Evolutionary conservation across 345 rosid species (phyloP).

Genomic region (Psidium guajava): DNA sequence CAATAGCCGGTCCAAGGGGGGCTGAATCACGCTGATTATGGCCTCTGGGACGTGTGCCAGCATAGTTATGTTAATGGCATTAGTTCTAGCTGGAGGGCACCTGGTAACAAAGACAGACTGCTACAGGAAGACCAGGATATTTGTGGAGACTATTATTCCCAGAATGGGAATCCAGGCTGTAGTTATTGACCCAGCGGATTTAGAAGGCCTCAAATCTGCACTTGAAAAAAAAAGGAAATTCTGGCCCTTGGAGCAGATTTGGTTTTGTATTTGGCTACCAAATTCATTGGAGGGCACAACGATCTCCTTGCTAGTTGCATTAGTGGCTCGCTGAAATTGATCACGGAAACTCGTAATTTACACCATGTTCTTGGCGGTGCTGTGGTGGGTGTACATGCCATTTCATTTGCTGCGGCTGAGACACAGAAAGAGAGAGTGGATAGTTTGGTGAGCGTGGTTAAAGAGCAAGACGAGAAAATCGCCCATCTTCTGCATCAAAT

Average conservation of each 20-base stretch:
- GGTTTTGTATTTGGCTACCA: slow-evolving; percentile 81
- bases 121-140: slow-evolving; percentile 87
- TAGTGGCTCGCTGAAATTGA: slow-evolving; percentile 68
- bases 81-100: slow-evolving; percentile 98
- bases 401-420: no score
- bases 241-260: slow-evolving; percentile 96
- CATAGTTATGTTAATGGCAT: slow-evolving; percentile 75
- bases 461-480: no score
- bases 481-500: no score
- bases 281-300: slow-evolving; percentile 91
- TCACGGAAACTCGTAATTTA: slow-evolving; percentile 70
- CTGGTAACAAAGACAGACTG: slow-evolving; percentile 91
- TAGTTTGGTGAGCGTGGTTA: no score
- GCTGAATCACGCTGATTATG: slow-evolving; percentile 91
- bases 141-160: slow-evolving; percentile 87
- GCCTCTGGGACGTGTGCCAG: slow-evolving; percentile 99
- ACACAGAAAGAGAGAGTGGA: no score
- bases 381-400: no score
- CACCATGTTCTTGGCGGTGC: slow-evolving; percentile 94
- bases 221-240: slow-evolving; percentile 73
- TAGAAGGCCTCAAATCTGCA: slow-evolving; percentile 63
- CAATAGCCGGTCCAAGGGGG: no score
- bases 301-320: slow-evolving; percentile 94
- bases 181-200: slow-evolving; percentile 93
- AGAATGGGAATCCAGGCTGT: slow-evolving; percentile 95